Evolutionary conservation across 2,329 filamentous ascomycete species (phyloP), one percentile per base, ranked within the genome.

Genomic region (Lecanosticta acicola): DNA sequence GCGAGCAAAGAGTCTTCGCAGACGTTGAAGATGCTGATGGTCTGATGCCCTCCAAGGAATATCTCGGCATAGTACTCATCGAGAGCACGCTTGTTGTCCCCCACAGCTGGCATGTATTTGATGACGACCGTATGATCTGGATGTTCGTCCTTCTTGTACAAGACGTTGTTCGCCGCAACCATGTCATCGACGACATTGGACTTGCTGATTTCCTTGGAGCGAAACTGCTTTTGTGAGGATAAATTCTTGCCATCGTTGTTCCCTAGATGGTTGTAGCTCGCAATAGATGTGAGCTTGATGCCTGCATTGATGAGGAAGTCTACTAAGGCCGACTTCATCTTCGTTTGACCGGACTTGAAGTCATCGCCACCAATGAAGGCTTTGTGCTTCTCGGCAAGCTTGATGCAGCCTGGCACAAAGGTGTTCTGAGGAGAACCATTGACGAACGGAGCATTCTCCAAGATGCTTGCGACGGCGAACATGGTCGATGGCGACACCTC

Each of bases 1-100:
- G 93, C 93, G 57, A 98, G 78, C 42, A 98, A 83, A 36, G 93
- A 97, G 72, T 98, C 93, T 73, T 98, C 93, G 75, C 93, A 98
- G 60, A 97, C 90, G 70, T 98, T 98, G 82, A 95, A 96, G 68
- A 98, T 78, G 62, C 85, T 91, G 67, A 98, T 98, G 60, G 89
- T 97, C 77, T 98, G 93, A 73, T 97, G 93, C 34, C 93, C 93
- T 57, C 93, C 93, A 72, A 97, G 80, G 80, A 98, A 98, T 71
- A 98, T 97, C 78, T 98, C 91, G 45, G 89, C 93, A 60, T 96
- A 96, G 80, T 98, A 98, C 78, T 98, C 93, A 64, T 98, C 93
- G 44, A 98, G 79, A 44, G 93, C 93, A 66, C 93, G 89, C 82
- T 98, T 98, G 80, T 96, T 94, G 74, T 98, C 93, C 53, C 93